Base-by-base conservation (phyloP, 2,329 filamentous ascomycete species). In the Endocalyx cinctus region DNA sequence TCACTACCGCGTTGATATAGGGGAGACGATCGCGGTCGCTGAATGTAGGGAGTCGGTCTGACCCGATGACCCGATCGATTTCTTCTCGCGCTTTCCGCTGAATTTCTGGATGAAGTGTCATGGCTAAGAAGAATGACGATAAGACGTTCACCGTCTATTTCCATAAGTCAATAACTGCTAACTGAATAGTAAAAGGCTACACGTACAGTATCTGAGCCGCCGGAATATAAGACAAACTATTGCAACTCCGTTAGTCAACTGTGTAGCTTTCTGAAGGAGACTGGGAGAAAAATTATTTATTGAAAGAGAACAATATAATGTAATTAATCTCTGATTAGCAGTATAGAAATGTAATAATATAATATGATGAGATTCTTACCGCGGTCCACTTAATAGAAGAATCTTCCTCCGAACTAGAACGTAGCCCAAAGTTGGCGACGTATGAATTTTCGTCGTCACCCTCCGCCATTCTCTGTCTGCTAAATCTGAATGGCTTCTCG, bases 61-160 rank as follows among this genome's bases (percentile, higher is more conserved):
- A 32, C 2, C 65, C 52, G 14, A 54, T 37, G 5, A 55, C 51
- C 3, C 42, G 42, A 29, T 55, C 52, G 13, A 57, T 51, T 13
- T 53, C 47, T 29, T 48, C 43, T 32, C 42, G 64, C 47, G 42
- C 62, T 50, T 43, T 57, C 3, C 45, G 48, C 22, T 72, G 67
- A 0, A 64, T 57, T 17, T 70, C 62, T 0, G 71, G 71, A 31
- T 60, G 59, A 4, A 69, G 27, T 3, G 53, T 56, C 63, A 75
- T 71, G 10, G 62, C 63, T 3, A 74, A 50, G 45, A 67, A 69
- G 51, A 73, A 74, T 1, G 35, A 32, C 4, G 51, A 42, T 4
- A 69, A 40, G 0, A 62, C 52, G 1, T 55, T 65, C 1, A 67
- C 60, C 4, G 60, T 71, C 64, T 67, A 3, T 2, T 14, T n/a